phyloP scores from a whole-genome alignment of 352 stramenopile genomes.

The Phytophthora multivora region DNA sequence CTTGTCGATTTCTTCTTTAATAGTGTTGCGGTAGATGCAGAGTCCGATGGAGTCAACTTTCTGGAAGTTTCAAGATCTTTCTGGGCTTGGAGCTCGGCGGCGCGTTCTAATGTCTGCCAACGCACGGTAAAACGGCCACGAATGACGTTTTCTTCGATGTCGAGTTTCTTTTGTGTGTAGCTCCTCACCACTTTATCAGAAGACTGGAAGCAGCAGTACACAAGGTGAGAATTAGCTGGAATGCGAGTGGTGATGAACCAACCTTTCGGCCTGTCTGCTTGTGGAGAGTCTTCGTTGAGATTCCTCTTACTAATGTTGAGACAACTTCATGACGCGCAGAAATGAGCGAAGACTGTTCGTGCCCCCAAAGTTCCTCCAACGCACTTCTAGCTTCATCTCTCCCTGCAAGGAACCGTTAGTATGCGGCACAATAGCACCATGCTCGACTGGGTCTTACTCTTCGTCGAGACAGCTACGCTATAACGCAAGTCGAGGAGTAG shows the following conservation, averaged over 20 bases:
- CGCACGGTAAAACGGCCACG: constrained; percentile 37
- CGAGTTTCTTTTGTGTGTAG: constrained; percentile 55
- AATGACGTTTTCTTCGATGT: constrained; percentile 39
- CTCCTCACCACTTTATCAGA: constrained; percentile 24
- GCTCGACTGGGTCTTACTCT: constrained; percentile 25
- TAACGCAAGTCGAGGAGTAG: constrained; percentile 42
- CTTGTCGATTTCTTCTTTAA: neutral
- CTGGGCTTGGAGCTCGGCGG: constrained; percentile 14
- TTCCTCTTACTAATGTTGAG: constrained; percentile 36
- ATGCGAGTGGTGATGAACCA: neutral
- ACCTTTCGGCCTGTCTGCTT: constrained; percentile 48
- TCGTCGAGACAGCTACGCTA: constrained; percentile 37
- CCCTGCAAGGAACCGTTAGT: constrained; percentile 21
- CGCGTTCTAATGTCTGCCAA: constrained; percentile 39
- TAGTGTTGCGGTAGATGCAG: neutral
- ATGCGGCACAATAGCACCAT: neutral
- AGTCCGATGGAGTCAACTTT: neutral
- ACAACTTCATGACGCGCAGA: constrained; percentile 32
- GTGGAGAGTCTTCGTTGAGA: constrained; percentile 42
- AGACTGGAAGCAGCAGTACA: constrained; percentile 17
- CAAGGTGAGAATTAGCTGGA: neutral
- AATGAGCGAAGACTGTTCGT: constrained; percentile 35
- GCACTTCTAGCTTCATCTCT: constrained; percentile 39
- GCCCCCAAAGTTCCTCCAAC: constrained; percentile 36
- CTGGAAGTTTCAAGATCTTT: constrained; percentile 12